Conservation (phyloP, 331 rosid genomes). For the Ulmus americana region DNA sequence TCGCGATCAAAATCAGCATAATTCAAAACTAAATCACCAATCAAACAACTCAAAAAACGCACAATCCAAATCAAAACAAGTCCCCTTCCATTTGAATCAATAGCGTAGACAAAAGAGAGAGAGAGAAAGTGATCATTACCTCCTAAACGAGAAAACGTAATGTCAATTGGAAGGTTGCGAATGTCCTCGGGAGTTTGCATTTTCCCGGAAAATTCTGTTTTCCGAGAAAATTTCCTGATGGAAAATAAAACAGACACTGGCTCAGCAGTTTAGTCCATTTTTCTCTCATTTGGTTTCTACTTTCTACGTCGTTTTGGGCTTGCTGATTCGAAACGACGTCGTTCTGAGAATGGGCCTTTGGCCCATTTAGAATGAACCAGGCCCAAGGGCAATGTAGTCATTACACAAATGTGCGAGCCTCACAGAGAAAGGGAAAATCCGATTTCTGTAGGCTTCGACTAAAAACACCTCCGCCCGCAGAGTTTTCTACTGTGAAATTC, state of each 20-base stretch:
- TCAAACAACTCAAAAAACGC: neutral
- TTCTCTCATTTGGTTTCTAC: no score
- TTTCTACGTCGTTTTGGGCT: no score
- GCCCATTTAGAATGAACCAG: no score
- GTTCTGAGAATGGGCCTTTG: no score
- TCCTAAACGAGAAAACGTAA: slow-evolving; percentile 89
- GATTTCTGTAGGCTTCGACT: neutral
- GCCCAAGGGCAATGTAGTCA: no score
- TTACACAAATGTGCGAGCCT: neutral
- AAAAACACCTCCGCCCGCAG: neutral
- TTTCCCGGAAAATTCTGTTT: slow-evolving; percentile 13
- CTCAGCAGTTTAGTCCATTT: neutral
- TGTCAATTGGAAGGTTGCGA: slow-evolving; percentile 79
- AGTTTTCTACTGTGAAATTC: neutral
- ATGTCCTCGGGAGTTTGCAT: slow-evolving; percentile 61
- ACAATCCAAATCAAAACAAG: neutral
- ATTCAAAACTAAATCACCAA: slow-evolving; percentile 1
- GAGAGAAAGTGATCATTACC: slow-evolving; percentile 30
- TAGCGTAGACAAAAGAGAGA: neutral
- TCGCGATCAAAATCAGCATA: slow-evolving; percentile 1
- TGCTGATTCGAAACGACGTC: no score
- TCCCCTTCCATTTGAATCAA: neutral
- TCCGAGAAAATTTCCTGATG: neutral
- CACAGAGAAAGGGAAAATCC: neutral
- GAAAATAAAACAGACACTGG: no score